These are phyloP conservation scores for Cryptosporidium felis DNA, from an alignment of 169 alveolate species.

Conservation along the genomic window DNA sequence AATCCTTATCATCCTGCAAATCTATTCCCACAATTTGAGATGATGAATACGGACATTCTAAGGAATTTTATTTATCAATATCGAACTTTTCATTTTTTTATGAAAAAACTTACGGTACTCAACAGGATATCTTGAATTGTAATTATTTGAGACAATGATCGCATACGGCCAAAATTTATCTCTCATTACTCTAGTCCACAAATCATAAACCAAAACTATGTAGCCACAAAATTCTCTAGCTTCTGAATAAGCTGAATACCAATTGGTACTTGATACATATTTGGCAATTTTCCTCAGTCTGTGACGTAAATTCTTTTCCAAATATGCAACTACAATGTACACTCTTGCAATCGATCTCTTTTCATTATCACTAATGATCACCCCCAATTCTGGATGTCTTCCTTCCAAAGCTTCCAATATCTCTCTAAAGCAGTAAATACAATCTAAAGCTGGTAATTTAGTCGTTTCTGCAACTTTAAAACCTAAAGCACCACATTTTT, in stretches of 20 bases:
- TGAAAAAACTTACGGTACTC: slow-evolving; percentile 38
- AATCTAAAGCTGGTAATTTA: background rate
- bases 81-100: background rate
- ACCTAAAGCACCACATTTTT: slow-evolving; percentile 8
- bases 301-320: background rate
- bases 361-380: background rate
- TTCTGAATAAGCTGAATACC: slow-evolving; percentile 19
- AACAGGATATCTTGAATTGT: background rate
- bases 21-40: background rate
- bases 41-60: slow-evolving; percentile 48
- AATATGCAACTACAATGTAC: background rate
- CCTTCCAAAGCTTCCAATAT: background rate
- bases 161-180: slow-evolving; percentile 31
- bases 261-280: background rate
- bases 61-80: background rate
- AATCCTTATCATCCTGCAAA: background rate
- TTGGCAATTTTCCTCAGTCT: background rate
- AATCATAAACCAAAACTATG: background rate
- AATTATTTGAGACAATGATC: background rate
- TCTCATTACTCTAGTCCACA: slow-evolving; percentile 34
- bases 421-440: slow-evolving; percentile 29
- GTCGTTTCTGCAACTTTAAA: background rate
- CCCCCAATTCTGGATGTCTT: background rate
- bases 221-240: slow-evolving; percentile 35
- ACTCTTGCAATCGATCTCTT: background rate